Base-by-base conservation (phyloP, 1,284 basidiomycete genomes). In the Fomitopsis betulina region DNA sequence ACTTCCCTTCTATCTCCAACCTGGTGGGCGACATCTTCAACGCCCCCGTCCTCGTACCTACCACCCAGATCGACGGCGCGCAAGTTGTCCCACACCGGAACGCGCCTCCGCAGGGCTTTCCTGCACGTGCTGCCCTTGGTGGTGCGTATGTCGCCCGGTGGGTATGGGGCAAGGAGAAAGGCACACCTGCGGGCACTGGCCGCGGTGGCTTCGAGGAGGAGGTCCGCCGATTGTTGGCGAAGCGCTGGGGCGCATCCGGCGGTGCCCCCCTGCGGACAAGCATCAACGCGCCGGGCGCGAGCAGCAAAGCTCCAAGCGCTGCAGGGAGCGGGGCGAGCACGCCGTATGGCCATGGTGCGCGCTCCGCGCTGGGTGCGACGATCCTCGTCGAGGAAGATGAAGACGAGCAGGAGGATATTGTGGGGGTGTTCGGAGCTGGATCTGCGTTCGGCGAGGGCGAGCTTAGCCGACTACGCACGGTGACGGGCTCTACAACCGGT, bases 1-100 rank as follows among this genome's bases (percentile, higher is more conserved):
- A 91, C 70, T 93, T 92, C 74, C 90, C 90, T 0, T 83, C 84
- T n/a, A 82, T 93, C 52, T 83, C 88, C 3, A 88, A 89, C 65
- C 76, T 93, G 45, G 82, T 88, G 6, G 86, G 88, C 9, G 90
- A 93, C 62, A 78, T 90, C 15, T 91, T 93, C 76, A 89, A 91
- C 62, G 83, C 88, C 0, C 83, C 86, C 0, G 85, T 91, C 1
- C 83, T 86, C 61, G 81, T 91, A 57, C 86, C 89, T 0, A 77
- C 75, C 25, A 85, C 86, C 0, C 88, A 91, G 64, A 80, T 90
- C 27, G 89, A 90, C 63, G 83, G 84, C 6, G 89, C 88, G 9
- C 87, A 88, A 67, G 72, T 83, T 21, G 78, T 82, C 10, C 87
- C 88, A 2, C 89, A 90, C 63, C 79, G 87, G 15, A 91, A 90